Percentiles rank a stretch among this genome's conserved stretches.
These are phyloP conservation scores for Fusarium begoniae DNA, from an alignment of 2,329 filamentous ascomycete species.

Conservation along the genomic window DNA sequence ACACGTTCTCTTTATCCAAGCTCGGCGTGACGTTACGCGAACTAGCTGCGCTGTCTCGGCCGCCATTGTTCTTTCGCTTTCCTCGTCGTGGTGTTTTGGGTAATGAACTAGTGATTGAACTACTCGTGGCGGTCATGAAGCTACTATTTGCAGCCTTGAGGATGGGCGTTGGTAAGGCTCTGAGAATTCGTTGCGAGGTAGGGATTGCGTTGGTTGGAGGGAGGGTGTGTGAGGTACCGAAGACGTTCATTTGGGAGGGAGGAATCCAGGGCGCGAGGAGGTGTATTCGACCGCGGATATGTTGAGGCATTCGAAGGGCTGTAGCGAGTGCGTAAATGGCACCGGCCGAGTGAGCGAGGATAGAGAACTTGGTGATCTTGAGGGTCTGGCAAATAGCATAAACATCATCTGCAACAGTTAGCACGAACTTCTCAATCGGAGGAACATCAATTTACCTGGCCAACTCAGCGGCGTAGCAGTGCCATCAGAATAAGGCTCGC, in stretches of 20 bases:
- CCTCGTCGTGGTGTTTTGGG: conserved; percentile 70
- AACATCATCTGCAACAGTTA: conserved; percentile 70
- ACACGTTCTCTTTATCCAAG: conserved; percentile 62
- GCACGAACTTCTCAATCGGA: not conserved
- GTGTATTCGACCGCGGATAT: conserved; percentile 93
- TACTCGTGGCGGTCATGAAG: conserved; percentile 92
- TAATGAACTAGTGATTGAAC: conserved; percentile 81
- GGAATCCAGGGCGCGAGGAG: conserved; percentile 97
- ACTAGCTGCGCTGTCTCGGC: conserved; percentile 49
- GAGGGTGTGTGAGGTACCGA: conserved; percentile 76
- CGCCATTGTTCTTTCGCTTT: conserved; percentile 65
- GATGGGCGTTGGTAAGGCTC: conserved; percentile 88
- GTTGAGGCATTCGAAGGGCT: conserved; percentile 92
- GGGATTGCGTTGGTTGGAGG: conserved; percentile 88
- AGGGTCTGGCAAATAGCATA: conserved; percentile 92
- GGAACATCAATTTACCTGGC: conserved; percentile 73
- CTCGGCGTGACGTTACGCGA: conserved; percentile 50
- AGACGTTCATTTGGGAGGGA: conserved; percentile 87
- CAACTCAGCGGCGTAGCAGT: conserved; percentile 89
- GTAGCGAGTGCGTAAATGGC: conserved; percentile 98
- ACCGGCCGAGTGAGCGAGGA: conserved; percentile 94
- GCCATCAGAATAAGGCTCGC: conserved; percentile 83
- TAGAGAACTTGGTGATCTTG: conserved; percentile 94
- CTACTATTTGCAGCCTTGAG: conserved; percentile 94
- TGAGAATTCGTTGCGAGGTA: conserved; percentile 88